Percentiles rank a stretch among this genome's conserved stretches.
These are phyloP conservation scores for Pontederia crassipes DNA, from an alignment of 176 grass and related monocot genomes.

Conservation along the genomic window DNA sequence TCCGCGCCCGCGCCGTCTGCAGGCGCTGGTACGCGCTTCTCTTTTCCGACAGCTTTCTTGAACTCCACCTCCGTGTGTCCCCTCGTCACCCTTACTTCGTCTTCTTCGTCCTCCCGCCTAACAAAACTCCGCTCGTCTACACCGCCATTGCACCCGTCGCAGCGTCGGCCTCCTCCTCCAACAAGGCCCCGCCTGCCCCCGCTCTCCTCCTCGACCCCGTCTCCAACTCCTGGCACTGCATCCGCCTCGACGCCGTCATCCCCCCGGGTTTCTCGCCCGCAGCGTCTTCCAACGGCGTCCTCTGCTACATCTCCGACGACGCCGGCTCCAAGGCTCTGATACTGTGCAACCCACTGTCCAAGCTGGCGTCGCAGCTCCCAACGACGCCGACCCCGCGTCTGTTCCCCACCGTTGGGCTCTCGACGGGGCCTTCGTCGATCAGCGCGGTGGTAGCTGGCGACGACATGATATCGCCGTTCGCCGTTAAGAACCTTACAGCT, in stretches of 20 bases:
- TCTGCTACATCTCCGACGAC: slow-evolving; percentile 65
- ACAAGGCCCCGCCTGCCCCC: not conserved
- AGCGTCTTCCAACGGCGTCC: slow-evolving; percentile 50
- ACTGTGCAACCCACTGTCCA: slow-evolving; percentile 68
- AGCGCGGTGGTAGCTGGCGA: slow-evolving; percentile 62
- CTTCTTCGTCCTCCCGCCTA: slow-evolving; percentile 65
- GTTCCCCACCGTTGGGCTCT: slow-evolving; percentile 66
- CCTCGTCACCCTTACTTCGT: slow-evolving; percentile 34
- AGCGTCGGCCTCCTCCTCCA: not conserved
- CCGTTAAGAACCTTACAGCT: slow-evolving; percentile 87
- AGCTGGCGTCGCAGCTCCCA: slow-evolving; percentile 54
- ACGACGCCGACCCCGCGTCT: slow-evolving; percentile 52
- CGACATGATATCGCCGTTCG: slow-evolving; percentile 83
- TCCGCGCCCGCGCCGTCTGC: slow-evolving; percentile 67
- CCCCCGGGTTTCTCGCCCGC: slow-evolving; percentile 40
- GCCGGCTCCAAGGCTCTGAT: slow-evolving; percentile 71
- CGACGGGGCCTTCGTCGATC: slow-evolving; percentile 61
- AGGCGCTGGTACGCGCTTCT: slow-evolving; percentile 75
- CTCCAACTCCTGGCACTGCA: slow-evolving; percentile 42
- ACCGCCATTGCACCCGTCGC: not conserved
- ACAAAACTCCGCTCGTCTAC: slow-evolving; percentile 12
- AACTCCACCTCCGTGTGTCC: slow-evolving; percentile 72
- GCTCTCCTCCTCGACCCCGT: slow-evolving; percentile 32
- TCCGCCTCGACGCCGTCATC: slow-evolving; percentile 28
- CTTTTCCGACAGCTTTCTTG: slow-evolving; percentile 80